A percentile compares a stretch with the other conserved stretches of the same genome.
Evolutionary conservation across 805 yeast genomes (phyloP).

Genomic region (Suhomyces xylopsoci): DNA sequence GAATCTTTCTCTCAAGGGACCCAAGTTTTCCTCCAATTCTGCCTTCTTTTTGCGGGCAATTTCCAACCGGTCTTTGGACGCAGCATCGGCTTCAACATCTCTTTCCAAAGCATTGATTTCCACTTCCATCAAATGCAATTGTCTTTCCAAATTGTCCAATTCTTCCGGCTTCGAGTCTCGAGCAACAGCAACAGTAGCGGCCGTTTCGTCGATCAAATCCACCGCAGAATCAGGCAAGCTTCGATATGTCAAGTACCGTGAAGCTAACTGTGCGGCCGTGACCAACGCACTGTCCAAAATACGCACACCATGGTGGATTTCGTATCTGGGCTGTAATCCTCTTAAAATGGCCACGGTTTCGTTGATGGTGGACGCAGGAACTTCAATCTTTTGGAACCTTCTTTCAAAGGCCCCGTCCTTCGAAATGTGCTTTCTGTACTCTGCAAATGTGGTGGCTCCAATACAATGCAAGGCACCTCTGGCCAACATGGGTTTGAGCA

Average conservation of each 20-base stretch:
- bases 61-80: constrained; percentile 82
- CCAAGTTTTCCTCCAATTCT: constrained; percentile 76
- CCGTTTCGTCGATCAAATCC: constrained; percentile 92
- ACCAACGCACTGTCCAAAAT: constrained; percentile 93
- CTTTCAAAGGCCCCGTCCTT: constrained; percentile 99
- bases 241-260: constrained; percentile 91
- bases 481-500: constrained; percentile 94
- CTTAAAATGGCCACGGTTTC: constrained; percentile 95
- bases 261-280: constrained; percentile 90
- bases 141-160: constrained; percentile 89
- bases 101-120: constrained; percentile 97
- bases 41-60: constrained; percentile 78
- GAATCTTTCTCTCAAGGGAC: constrained; percentile 82
- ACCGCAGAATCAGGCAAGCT: constrained; percentile 96
- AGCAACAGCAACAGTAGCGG: constrained; percentile 96
- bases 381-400: constrained; percentile 96
- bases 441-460: constrained; percentile 96
- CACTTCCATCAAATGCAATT: constrained; percentile 85
- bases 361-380: constrained; percentile 85
- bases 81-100: constrained; percentile 79
- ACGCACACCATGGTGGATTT: constrained; percentile 96
- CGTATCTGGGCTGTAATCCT: constrained; percentile 93
- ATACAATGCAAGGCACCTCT: constrained; percentile 95
- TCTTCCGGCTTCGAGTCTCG: constrained; percentile 98
- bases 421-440: constrained; percentile 87